Evolutionary conservation across 139 green algal species (phyloP), one percentile per base, ranked within the genome.

Genomic region (Micractinium sp.): DNA sequence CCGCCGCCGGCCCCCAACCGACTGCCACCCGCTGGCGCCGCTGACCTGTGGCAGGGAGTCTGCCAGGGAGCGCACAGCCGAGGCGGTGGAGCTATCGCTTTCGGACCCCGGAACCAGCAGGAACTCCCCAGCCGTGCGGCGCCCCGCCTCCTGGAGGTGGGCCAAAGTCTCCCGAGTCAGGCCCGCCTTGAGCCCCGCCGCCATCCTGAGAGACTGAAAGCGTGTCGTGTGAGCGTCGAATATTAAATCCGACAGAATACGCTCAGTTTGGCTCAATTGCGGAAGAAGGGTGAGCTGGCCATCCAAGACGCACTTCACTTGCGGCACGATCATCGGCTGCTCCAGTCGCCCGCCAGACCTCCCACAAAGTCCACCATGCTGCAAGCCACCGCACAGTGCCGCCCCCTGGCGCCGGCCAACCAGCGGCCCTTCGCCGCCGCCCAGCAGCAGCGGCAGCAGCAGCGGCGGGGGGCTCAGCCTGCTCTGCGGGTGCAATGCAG

Each of bases 361-460:
- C 47, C 47, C 5, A 56, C 5, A 56, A 56, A 56, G 5, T 56
- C 9, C 47, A 56, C 47, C 7, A 56, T 56, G 47, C 47, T 56
- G 47, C 47, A 56, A 56, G 47, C 47, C 47, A 56, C 47, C 47
- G 9, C 47, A 9, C 47, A 56, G 47, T 56, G 47, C 47, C 47
- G 47, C 47, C 47, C 47, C 47, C 47, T 16, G 47, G 7, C 47
- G 9, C 7, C 47, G 47, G 47, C 47, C 47, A 56, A 56, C 47
- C 47, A 56, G 47, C 47, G 36, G 74, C 74, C 74, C 74, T 80
- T 80, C 39, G 74, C 33, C 16, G 74, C 33, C 33, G 16, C 33
- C 15, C 67, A 77, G 82, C 82, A 76, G 39, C 83, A 41, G 25
- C 33, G n/a, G n/a, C n/a, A n/a, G n/a, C 67, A 77, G 82, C 82